Evolutionary conservation across 2,329 filamentous ascomycete genomes (phyloP), one percentile per base, ranked within the genome.

Genomic region (Fusarium algeriense): DNA sequence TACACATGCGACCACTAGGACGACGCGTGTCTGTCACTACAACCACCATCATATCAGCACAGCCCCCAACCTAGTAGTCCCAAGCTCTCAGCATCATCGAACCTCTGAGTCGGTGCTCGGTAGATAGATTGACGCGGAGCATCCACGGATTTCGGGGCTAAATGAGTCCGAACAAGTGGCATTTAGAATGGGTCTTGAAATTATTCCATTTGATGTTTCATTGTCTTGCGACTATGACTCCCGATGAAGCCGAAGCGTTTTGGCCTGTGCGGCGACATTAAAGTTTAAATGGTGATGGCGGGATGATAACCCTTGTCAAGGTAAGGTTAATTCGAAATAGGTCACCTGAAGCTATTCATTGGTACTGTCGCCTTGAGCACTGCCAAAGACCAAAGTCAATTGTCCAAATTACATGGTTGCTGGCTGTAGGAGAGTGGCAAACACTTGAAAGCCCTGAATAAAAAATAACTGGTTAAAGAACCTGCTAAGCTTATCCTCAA

Each of bases 211-310:
- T 6, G 17, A 17, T 19, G 46, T 23, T 28, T 52, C 20, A 6
- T 15, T 28, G 7, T 46, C 61, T 53, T 6, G 15, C 28, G 62
- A 53, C 10, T 43, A 43, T 37, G 23, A 20, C 26, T 67, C 43
- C 64, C 62, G 64, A 52, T 43, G 62, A 46, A 67, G 64, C 64
- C 64, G 64, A 67, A 41, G 23, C 11, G 26, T 53, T 53, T 10
- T 10, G 19, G 19, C 26, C 20, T 20, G 23, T 45, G 30, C 26
- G 14, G 30, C 35, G 40, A 41, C 19, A 6, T 26, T 17, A 43
- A 14, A 43, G 19, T 13, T 44, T 44, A 23, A 40, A n/a, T 17
- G 10, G 19, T 17, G 34, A 34, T 34, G 26, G 30, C 12, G 44
- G n/a, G 11, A 26, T 48, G 17, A 6, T 11, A n/a, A 64, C 23